phyloP scores from a whole-genome alignment of 2,329 filamentous ascomycete species.

The Cordyceps cicadae region DNA sequence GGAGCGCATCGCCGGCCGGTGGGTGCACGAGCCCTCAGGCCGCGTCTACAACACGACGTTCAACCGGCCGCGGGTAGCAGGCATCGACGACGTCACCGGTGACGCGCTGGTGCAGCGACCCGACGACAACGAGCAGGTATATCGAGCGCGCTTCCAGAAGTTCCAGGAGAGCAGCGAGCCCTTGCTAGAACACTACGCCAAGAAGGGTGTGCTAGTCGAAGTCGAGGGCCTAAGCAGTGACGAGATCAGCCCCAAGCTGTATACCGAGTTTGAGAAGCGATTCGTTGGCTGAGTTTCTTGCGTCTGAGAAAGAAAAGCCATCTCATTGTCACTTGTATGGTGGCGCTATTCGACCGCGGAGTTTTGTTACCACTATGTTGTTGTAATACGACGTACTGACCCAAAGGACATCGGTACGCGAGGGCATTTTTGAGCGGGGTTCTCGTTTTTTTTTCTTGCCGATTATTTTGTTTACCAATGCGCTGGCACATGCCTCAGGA shows the following conservation, averaged over 20 bases:
- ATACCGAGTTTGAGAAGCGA: constrained; percentile 68
- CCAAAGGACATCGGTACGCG: background rate
- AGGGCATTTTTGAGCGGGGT: constrained; percentile 7
- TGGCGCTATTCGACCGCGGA: background rate
- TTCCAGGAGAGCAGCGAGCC: constrained; percentile 84
- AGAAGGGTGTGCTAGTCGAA: constrained; percentile 74
- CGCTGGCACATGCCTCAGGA: background rate
- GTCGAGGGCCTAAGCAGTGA: constrained; percentile 85
- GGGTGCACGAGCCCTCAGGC: constrained; percentile 87
- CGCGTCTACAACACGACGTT: constrained; percentile 93
- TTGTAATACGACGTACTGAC: constrained; percentile 1
- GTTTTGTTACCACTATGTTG: background rate
- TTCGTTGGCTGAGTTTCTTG: constrained; percentile 39
- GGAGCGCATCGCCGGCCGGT: constrained; percentile 80
- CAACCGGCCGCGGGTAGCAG: constrained; percentile 72
- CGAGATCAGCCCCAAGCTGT: constrained; percentile 88
- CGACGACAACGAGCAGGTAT: constrained; percentile 83
- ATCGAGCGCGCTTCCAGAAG: constrained; percentile 68
- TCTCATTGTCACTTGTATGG: background rate
- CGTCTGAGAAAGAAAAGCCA: background rate
- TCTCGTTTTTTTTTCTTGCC: background rate
- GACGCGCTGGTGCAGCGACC: constrained; percentile 73
- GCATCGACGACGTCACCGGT: constrained; percentile 84
- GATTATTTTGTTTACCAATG: background rate
- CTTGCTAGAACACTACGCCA: constrained; percentile 80